A percentile compares a stretch with the other conserved stretches of the same genome.
Evolutionary conservation across 768 basidiomycete species (phyloP).

Genomic region (Auricularia sp.): DNA sequence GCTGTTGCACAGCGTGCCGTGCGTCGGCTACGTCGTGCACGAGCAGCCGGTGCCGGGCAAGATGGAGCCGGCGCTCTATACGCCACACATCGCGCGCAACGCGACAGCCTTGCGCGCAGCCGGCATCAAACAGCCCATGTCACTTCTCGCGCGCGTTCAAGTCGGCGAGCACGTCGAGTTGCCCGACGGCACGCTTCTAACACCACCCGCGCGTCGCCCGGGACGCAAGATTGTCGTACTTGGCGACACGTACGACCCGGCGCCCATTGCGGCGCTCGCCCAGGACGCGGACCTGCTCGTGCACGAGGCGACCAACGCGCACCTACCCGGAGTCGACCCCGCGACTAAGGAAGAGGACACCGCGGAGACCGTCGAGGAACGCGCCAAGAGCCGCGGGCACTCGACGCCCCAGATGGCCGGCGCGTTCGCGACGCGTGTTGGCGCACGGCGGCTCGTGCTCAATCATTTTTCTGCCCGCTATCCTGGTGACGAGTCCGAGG

Average conservation of each 20-base stretch:
- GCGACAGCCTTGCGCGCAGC: constrained; percentile 27
- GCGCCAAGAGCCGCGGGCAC: constrained; percentile 19
- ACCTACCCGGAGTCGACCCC: constrained; percentile 16
- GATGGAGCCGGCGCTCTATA: constrained; percentile 57
- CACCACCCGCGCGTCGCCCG: constrained; percentile 51
- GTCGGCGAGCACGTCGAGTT: constrained; percentile 54
- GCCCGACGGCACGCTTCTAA: constrained; percentile 60
- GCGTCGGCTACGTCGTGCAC: constrained; percentile 65
- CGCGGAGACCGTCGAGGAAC: constrained; percentile 9
- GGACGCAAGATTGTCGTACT: constrained; percentile 19
- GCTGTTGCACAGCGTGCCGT: constrained; percentile 71
- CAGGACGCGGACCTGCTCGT: constrained; percentile 17
- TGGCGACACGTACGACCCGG: constrained; percentile 24
- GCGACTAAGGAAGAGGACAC: constrained; percentile 9
- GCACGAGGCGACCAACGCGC: constrained; percentile 25
- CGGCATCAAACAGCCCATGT: constrained; percentile 32
- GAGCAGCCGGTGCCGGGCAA: constrained; percentile 71
- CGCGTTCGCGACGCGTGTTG: constrained; percentile 14
- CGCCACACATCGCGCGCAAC: constrained; percentile 59
- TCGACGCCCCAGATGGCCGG: constrained; percentile 23
- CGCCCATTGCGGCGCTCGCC: constrained; percentile 7
- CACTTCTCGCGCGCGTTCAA: constrained; percentile 56
- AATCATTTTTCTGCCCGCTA: constrained; percentile 41
- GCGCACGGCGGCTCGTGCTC: constrained; percentile 16
- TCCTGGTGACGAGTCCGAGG: constrained; percentile 49